Evolutionary conservation across 73 alveolate species (phyloP).

Genomic region (Tetrahymena borealis): DNA sequence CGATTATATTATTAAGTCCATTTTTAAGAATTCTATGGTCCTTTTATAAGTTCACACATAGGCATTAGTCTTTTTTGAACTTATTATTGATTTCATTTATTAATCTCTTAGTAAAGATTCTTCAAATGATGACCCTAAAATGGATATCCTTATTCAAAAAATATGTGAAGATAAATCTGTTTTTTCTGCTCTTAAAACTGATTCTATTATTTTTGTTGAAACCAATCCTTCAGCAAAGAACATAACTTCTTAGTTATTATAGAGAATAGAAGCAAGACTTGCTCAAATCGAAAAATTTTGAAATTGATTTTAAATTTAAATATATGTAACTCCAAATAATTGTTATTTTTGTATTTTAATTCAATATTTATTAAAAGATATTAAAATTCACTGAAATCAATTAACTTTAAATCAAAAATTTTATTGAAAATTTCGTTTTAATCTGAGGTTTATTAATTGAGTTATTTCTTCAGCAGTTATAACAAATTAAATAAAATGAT

Average conservation of each 20-base stretch:
- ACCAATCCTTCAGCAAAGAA: neutral
- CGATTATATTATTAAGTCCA: neutral
- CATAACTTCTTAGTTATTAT: neutral
- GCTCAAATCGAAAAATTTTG: neutral
- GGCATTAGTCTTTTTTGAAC: neutral
- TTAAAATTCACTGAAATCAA: too few relatives aligned
- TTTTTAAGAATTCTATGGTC: neutral
- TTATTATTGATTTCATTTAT: neutral
- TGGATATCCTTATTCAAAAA: neutral
- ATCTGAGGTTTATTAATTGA: too few relatives aligned
- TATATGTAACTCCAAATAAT: neutral
- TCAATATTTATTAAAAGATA: too few relatives aligned
- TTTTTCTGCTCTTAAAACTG: neutral
- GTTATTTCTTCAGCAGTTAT: too few relatives aligned
- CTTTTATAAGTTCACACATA: neutral
- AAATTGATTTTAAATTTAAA: neutral
- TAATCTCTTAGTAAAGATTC: neutral
- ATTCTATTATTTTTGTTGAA: neutral
- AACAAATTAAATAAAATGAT: too few relatives aligned
- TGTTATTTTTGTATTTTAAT: too few relatives aligned
- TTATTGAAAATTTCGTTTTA: too few relatives aligned
- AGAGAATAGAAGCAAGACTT: neutral
- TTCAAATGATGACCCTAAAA: neutral
- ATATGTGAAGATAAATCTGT: neutral
- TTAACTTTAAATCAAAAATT: too few relatives aligned